Evolutionary conservation across 352 stramenopile species (phyloP), one percentile per base, ranked within the genome.

Genomic region (Plasmopara viticola): DNA sequence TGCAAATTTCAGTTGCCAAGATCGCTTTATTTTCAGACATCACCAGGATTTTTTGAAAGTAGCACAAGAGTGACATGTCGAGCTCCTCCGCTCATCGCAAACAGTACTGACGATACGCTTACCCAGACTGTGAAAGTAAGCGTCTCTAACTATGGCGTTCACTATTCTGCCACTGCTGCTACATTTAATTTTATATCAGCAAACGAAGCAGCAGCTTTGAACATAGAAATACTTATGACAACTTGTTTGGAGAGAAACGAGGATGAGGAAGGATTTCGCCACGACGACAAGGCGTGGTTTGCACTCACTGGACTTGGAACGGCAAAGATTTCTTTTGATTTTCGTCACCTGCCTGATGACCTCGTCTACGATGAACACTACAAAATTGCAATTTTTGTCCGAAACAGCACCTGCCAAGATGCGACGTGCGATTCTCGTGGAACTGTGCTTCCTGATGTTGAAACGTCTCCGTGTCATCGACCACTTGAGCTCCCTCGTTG

Each of bases 281-380:
- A 72, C 0, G 66, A 82, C 18, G 90, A 98, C 51, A 76, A 87
- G 35, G 93, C 87, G 6, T 98, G 95, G 94, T 98, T 98, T 59
- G 52, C 76, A 10, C 60, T 98, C 6, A 78, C 78, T 6, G 93
- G 89, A 4, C 79, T 98, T 46, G 88, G 91, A n/a, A 89, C 93
- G 35, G 91, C 94, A 1, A 86, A 94, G 57, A 43, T 99, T 2
- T 92, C 79, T 18, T 98, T 98, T 55, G 94, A 98, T 52, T 97
- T 98, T 45, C 72, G 76, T 15, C 89, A 98, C 48, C 57, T 99
- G 10, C 92, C 95, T 9, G 59, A 56, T 0, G 70, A 95, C 48
- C 66, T 98, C 47, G 62, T 94, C 12, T 98, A 98, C 62, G 78
- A 95, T 48, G 87, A 98, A 62, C 94, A 99, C 68, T 98, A 90